Evolutionary conservation across 1,284 basidiomycete species (phyloP).

Genomic region (Marasmius oreades): DNA sequence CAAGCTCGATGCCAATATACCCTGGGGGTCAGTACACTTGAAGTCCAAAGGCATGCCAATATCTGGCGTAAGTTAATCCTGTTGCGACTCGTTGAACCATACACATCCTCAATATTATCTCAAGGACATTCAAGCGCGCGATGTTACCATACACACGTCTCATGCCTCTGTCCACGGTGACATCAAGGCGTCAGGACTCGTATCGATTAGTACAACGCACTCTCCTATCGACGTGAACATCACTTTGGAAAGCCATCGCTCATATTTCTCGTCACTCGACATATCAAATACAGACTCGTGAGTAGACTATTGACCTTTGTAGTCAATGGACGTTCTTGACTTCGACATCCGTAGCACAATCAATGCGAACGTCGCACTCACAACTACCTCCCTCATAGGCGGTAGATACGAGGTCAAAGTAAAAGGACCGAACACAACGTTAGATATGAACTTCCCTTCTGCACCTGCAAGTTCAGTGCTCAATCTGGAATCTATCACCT

Average conservation of each 20-base stretch:
- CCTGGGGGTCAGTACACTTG: background rate
- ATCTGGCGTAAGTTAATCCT: background rate
- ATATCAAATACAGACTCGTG: background rate
- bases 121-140: background rate
- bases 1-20: background rate
- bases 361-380: background rate
- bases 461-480: background rate
- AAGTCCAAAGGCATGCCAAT: background rate
- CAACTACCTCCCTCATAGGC: background rate
- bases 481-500: background rate
- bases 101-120: background rate
- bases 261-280: background rate
- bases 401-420: slow-evolving; percentile 1
- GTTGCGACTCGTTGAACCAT: too few species aligned
- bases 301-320: background rate
- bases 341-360: background rate
- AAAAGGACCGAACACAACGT: background rate
- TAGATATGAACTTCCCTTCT: background rate
- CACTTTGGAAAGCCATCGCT: background rate
- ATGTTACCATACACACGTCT: background rate
- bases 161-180: background rate
- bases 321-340: too few species aligned
- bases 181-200: background rate
- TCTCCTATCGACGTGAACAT: background rate
- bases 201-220: background rate